Evolutionary conservation across 2,329 filamentous ascomycete species (phyloP), one percentile per base, ranked within the genome.

Genomic region (Aureobasidium melanogenum): DNA sequence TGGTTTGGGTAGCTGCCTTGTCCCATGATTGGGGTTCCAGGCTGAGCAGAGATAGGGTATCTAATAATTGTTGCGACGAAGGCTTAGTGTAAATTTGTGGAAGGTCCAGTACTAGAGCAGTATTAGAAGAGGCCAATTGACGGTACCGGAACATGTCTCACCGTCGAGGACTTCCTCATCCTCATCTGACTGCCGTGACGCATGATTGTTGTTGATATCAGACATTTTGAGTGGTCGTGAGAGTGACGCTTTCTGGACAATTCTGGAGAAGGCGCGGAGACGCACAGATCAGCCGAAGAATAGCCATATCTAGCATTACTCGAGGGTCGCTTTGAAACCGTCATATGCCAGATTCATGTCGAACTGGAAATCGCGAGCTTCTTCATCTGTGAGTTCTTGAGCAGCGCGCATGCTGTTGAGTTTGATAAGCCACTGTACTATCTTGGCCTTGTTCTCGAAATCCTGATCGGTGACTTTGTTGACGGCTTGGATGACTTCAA

Each of bases 321-420:
- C 77, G 71, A 96, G 77, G 3, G 86, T 91, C 56, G 82, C 84
- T 75, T 97, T 96, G 75, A 97, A 97, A 1, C 93, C 93, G 68
- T 93, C 87, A 71, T 97, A 97, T 43, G 93, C 93, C 70, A 90
- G 87, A 71, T 96, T 91, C 70, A 97, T 96, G 72, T 97, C 93
- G 73, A 96, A 85, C 67, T 94, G 88, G 67, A 97, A 78, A 74
- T 99, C 91, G 62, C 93, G 81, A 6, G 89, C 89, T 75, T 97
- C 91, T 62, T 93, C 87, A 69, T 96, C 89, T 67, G 83, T 87
- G 67, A 99, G 75, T 73, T 96, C 91, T 69, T 97, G 92, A 1
- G 91, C 91, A 9, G 92, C 94, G 71, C 90, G 90, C 94, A 99
- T 97, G 76, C 97, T 92, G 72, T 99, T 99, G 65, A 99, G 79